These are phyloP conservation scores for Sarocladium oryzae DNA, from an alignment of 2,329 filamentous ascomycete genomes.

Conservation along the genomic window DNA sequence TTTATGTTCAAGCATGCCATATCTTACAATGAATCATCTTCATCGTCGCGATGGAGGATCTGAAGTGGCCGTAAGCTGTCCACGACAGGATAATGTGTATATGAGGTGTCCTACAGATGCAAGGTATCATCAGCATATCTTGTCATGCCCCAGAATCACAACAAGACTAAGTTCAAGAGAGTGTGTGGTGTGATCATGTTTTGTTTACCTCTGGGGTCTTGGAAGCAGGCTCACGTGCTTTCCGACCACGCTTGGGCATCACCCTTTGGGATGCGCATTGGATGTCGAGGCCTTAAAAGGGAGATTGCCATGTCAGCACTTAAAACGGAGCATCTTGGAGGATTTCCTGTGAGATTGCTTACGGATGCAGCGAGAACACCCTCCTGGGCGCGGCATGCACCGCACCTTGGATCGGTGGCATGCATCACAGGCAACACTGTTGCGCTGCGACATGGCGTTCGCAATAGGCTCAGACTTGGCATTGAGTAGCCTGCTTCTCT, in stretches of 20 bases:
- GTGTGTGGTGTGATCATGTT: background rate
- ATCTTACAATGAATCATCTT: constrained; percentile 1
- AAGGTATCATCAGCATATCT: background rate
- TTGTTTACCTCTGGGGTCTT: background rate
- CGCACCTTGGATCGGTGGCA: background rate
- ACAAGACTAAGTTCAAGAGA: background rate
- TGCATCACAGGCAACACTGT: background rate
- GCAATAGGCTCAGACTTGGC: background rate
- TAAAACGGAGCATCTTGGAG: no score
- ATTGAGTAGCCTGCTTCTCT: background rate
- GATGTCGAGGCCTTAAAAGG: background rate
- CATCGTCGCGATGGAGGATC: background rate
- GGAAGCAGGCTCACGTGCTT: background rate
- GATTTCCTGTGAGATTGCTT: no score
- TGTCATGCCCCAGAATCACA: background rate
- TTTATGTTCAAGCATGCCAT: background rate
- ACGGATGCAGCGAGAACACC: background rate
- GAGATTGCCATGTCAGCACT: background rate
- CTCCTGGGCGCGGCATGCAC: background rate
- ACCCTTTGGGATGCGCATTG: background rate
- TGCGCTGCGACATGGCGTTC: background rate
- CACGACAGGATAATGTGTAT: background rate
- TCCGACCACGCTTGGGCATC: background rate
- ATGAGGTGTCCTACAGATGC: background rate
- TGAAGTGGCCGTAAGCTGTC: background rate